Percentiles rank a stretch among this genome's conserved stretches.
Evolutionary conservation across 1,284 basidiomycete species (phyloP).

Genomic region (Chalciporus piperatoides): DNA sequence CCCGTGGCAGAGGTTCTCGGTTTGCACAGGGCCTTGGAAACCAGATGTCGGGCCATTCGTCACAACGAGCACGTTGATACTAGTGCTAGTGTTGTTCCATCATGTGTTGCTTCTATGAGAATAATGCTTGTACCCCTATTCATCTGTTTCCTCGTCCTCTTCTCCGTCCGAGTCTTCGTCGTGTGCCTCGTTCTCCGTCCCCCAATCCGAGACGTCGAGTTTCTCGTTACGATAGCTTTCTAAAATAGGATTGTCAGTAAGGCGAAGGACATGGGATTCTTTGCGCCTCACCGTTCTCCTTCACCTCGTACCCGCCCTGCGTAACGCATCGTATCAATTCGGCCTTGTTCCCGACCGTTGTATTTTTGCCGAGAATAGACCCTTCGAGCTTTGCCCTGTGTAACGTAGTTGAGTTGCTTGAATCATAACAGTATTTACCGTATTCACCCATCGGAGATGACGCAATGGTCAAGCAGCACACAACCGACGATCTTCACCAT

Average conservation of each 20-base stretch:
- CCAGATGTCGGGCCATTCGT: conserved; percentile 53
- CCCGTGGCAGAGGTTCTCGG: conserved; percentile 66
- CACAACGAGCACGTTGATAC: conserved; percentile 18
- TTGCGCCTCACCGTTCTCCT: conserved; percentile 56
- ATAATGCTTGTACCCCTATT: conserved; percentile 3
- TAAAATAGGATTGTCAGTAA: conserved; percentile 21
- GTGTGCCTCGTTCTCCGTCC: conserved; percentile 36
- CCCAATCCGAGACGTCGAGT: conserved; percentile 62
- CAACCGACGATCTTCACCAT: conserved; percentile 85
- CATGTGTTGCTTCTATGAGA: conserved; percentile 4
- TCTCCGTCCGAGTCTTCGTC: conserved; percentile 28
- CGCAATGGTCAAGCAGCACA: conserved; percentile 87
- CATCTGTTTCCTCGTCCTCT: conserved; percentile 14
- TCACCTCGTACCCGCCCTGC: conserved; percentile 84
- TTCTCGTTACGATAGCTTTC: conserved; percentile 63
- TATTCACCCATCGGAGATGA: conserved; percentile 79
- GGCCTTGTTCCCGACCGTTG: conserved; percentile 76
- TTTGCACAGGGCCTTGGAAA: conserved; percentile 79
- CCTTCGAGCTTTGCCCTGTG: conserved; percentile 85
- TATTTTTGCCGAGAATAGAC: conserved; percentile 81
- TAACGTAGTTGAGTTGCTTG: conserved; percentile 2
- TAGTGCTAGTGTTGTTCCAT: neutral
- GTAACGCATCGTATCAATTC: conserved; percentile 82
- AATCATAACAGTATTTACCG: neutral
- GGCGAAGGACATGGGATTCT: neutral